Percentiles rank a stretch among this genome's conserved stretches.
These are phyloP conservation scores for Lachancea thermotolerans DNA, from an alignment of 805 yeast species.

Conservation along the genomic window DNA sequence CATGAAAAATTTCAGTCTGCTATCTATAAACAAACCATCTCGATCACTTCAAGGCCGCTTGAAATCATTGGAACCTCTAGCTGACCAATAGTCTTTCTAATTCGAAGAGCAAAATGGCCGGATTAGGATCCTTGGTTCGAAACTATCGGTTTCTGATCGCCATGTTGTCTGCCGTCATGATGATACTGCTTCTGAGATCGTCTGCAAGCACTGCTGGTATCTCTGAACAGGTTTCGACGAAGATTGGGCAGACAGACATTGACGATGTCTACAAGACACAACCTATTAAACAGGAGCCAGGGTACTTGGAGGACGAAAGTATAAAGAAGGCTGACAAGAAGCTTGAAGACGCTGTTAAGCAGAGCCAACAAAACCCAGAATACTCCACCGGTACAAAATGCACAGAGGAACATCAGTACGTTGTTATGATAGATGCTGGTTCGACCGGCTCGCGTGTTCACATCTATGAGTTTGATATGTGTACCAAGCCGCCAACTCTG, in stretches of 20 bases:
- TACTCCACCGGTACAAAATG: conserved; percentile 26
- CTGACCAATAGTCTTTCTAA: too few species aligned
- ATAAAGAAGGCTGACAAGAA: conserved; percentile 13
- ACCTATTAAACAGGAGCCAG: conserved; percentile 22
- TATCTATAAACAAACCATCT: too few species aligned
- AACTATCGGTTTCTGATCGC: conserved; percentile 48
- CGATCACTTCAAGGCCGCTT: too few species aligned
- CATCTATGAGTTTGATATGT: conserved; percentile 83
- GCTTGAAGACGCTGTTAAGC: conserved; percentile 23
- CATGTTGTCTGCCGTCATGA: conserved; percentile 43
- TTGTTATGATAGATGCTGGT: conserved; percentile 96
- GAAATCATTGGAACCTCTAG: not conserved
- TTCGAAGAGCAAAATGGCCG: conserved; percentile 2
- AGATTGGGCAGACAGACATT: conserved; percentile 11
- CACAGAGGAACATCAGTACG: conserved; percentile 52
- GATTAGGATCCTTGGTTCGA: conserved; percentile 33
- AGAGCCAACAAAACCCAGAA: conserved; percentile 19
- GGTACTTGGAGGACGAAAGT: conserved; percentile 20
- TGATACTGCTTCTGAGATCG: conserved; percentile 44
- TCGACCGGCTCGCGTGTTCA: conserved; percentile 96
- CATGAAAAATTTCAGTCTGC: not conserved
- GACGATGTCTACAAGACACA: conserved; percentile 6
- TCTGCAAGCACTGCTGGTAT: conserved; percentile 30
- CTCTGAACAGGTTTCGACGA: conserved; percentile 13
- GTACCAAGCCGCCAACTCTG: conserved; percentile 76